phyloP scores from a whole-genome alignment of 139 green algal genomes.

The Asterochloris erici region DNA sequence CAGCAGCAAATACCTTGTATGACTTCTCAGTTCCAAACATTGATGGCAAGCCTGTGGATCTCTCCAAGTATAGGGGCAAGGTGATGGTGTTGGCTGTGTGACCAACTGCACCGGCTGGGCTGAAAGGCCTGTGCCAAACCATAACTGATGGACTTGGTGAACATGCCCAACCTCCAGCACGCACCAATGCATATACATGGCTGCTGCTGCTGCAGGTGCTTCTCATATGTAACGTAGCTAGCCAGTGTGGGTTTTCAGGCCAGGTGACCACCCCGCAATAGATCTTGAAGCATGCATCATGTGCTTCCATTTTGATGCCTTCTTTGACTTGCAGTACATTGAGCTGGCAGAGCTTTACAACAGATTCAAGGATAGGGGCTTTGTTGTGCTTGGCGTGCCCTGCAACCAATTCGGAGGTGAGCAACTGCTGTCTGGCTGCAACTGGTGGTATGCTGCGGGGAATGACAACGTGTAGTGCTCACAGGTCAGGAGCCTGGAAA shows the following conservation, averaged over 20 bases:
- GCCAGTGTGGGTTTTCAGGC: constrained; percentile 45
- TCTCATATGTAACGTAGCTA: constrained; percentile 13
- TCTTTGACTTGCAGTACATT: background rate
- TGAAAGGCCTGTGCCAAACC: constrained; percentile 52
- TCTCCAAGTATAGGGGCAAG: constrained; percentile 58
- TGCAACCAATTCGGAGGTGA: constrained; percentile 75
- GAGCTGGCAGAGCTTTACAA: constrained; percentile 69
- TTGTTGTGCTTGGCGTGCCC: constrained; percentile 75
- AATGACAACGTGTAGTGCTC: background rate
- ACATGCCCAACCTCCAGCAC: too few relatives aligned
- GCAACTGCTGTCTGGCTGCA: background rate
- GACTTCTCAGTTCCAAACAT: constrained; percentile 15
- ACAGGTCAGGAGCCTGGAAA: constrained; percentile 64
- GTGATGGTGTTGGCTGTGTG: constrained; percentile 59
- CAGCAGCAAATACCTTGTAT: too few relatives aligned
- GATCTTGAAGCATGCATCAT: background rate
- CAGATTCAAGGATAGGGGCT: constrained; percentile 58
- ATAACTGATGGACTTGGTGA: too few relatives aligned
- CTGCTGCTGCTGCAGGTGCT: too few relatives aligned
- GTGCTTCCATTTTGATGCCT: background rate
- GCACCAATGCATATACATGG: too few relatives aligned
- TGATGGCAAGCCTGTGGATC: constrained; percentile 41
- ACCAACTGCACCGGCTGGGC: too few relatives aligned
- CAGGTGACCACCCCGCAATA: constrained; percentile 2
- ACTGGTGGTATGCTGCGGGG: background rate